Percentiles rank a stretch among this genome's conserved stretches.
Evolutionary conservation across 345 rosid genomes (phyloP).

Genomic region (Turritis glabra): DNA sequence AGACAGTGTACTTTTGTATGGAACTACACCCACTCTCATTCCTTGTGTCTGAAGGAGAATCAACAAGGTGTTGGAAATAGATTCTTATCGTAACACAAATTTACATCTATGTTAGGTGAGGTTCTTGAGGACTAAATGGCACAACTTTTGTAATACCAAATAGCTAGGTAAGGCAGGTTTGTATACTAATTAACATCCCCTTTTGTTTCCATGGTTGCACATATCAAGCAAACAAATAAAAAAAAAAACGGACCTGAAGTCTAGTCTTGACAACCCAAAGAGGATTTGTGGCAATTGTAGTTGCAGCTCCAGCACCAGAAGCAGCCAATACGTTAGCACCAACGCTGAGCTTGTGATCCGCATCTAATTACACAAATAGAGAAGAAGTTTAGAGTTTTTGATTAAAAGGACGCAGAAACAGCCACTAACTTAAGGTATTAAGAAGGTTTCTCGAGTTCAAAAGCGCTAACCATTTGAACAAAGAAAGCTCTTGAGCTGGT

Average conservation of each 20-base stretch:
- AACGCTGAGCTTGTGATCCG: slow-evolving; percentile 54
- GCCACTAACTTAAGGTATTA: background rate
- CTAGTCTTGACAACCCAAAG: slow-evolving; percentile 97
- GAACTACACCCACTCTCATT: slow-evolving; percentile 64
- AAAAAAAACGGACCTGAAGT: slow-evolving; percentile 58
- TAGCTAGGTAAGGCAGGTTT: background rate
- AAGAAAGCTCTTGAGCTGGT: slow-evolving; percentile 74
- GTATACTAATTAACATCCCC: slow-evolving; percentile 1
- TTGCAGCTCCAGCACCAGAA: slow-evolving; percentile 85
- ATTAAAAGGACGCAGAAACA: background rate
- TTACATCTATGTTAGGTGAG: slow-evolving; percentile 2
- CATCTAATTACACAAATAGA: slow-evolving; percentile 41
- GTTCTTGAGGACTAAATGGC: background rate
- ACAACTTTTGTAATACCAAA: background rate
- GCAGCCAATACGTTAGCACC: slow-evolving; percentile 87
- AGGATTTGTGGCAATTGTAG: slow-evolving; percentile 76
- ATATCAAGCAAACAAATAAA: background rate
- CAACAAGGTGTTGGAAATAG: background rate
- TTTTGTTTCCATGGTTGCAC: background rate
- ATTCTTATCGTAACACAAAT: background rate
- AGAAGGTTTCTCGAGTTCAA: background rate
- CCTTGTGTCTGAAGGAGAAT: slow-evolving; percentile 66
- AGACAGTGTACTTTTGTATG: slow-evolving; percentile 71
- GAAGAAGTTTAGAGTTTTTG: background rate
- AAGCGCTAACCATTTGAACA: slow-evolving; percentile 48